These are phyloP conservation scores for Sporisorium scitamineum DNA, from an alignment of 1,284 basidiomycete species.

Conservation along the genomic window DNA sequence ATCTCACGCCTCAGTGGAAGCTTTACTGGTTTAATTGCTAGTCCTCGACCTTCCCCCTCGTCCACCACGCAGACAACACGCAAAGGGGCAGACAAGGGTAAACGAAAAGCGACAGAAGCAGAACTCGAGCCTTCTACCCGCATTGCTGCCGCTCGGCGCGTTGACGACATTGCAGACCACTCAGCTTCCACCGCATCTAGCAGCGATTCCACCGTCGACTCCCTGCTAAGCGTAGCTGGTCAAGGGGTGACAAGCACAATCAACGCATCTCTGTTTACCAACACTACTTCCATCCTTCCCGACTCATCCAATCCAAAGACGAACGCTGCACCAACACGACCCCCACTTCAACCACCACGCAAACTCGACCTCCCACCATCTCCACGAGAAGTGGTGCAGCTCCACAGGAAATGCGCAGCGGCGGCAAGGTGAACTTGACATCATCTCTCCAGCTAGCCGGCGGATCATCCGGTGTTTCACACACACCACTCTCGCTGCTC, in stretches of 20 bases:
- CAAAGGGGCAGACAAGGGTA: conserved; percentile 7
- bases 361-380: background rate
- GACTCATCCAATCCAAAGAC: background rate
- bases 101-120: conserved; percentile 26
- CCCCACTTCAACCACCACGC: background rate
- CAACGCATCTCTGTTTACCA: conserved; percentile 28
- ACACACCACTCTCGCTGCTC: conserved; percentile 43
- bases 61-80: no score
- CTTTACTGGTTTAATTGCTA: conserved; percentile 22
- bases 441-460: conserved; percentile 23
- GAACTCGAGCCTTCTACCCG: background rate
- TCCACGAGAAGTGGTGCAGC: background rate
- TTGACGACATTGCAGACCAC: conserved; percentile 13
- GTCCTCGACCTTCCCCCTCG: conserved; percentile 3
- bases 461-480: conserved; percentile 36
- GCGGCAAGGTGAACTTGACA: background rate
- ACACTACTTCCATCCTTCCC: conserved; percentile 18
- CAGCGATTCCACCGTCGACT: conserved; percentile 11
- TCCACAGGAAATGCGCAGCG: background rate
- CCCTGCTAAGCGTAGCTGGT: background rate
- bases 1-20: conserved; percentile 46
- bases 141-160: background rate
- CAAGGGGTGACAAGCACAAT: conserved; percentile 9
- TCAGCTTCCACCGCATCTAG: background rate
- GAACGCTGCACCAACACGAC: background rate